These are phyloP conservation scores for Eimeria falciformis DNA, from an alignment of 169 alveolate species.

Conservation along the genomic window DNA sequence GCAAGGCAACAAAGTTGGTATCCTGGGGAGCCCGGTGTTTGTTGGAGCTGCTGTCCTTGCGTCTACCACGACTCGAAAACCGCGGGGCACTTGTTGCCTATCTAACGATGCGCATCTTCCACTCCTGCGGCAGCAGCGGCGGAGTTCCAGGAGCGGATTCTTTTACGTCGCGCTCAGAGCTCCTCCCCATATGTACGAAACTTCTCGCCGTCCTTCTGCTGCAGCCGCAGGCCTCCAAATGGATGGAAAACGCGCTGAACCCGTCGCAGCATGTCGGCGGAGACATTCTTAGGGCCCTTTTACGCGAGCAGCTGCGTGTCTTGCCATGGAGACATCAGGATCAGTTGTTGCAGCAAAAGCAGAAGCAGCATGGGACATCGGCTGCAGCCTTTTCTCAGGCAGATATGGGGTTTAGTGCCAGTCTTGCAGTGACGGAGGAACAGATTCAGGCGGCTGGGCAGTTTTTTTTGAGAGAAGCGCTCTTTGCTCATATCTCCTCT, in stretches of 20 bases:
- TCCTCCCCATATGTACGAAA: constrained; percentile 64
- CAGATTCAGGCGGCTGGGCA: constrained; percentile 65
- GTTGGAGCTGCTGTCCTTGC: constrained; percentile 54
- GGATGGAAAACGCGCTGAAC: constrained; percentile 71
- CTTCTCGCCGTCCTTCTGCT: constrained; percentile 72
- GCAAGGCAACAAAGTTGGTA: constrained; percentile 60
- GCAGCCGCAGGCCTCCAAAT: constrained; percentile 71
- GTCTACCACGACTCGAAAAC: constrained; percentile 46
- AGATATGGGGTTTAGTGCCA: constrained; percentile 8
- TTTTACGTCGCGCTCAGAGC: constrained; percentile 57
- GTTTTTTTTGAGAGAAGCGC: constrained; percentile 71
- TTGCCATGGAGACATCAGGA: constrained; percentile 56
- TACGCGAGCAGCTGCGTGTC: constrained; percentile 65
- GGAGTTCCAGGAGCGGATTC: not conserved
- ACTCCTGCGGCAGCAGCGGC: constrained; percentile 50
- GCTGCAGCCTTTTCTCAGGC: not conserved
- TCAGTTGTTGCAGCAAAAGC: constrained; percentile 19
- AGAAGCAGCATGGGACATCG: not conserved
- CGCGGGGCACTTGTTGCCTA: constrained; percentile 70
- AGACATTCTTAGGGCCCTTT: constrained; percentile 64
- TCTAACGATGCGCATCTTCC: constrained; percentile 63
- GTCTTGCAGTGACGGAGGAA: constrained; percentile 45
- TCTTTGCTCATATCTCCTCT: constrained; percentile 73
- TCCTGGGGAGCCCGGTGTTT: constrained; percentile 78
- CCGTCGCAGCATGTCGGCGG: constrained; percentile 68